Evolutionary conservation across 768 basidiomycete genomes (phyloP).

Genomic region (Clavulina sp.): DNA sequence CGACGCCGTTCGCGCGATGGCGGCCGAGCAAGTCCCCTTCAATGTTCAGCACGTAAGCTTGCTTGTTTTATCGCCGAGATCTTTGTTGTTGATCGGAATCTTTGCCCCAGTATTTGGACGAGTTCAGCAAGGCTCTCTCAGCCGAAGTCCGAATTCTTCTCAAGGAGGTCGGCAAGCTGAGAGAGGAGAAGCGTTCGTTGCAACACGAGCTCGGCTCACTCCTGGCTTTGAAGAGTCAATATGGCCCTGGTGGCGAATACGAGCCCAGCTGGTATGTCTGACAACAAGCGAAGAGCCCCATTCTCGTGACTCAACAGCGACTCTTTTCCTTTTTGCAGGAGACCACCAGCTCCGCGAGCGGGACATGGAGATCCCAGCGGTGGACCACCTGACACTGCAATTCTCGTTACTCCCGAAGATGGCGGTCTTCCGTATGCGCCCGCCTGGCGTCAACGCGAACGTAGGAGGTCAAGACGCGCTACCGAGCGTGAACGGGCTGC

Average conservation of each 20-base stretch:
- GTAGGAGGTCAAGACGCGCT: constrained; percentile 32
- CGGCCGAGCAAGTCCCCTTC: constrained; percentile 60
- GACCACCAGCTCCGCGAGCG: constrained; percentile 1
- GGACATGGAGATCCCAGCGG: background rate
- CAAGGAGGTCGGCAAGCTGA: constrained; percentile 65
- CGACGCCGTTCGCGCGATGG: constrained; percentile 48
- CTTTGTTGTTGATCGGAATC: constrained; percentile 4
- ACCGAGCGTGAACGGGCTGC: constrained; percentile 25
- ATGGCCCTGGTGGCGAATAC: constrained; percentile 73
- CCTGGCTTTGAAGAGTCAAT: constrained; percentile 51
- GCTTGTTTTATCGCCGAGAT: background rate
- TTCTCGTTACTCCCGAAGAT: constrained; percentile 24
- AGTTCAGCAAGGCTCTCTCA: constrained; percentile 73
- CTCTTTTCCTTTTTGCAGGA: constrained; percentile 1
- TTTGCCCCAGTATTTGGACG: constrained; percentile 42
- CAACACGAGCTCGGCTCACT: constrained; percentile 67
- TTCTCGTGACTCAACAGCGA: background rate
- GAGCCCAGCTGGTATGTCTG: constrained; percentile 49
- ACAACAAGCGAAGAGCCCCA: background rate
- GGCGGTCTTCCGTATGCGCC: constrained; percentile 31
- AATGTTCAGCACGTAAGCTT: constrained; percentile 55
- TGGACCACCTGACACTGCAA: background rate
- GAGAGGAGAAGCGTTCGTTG: constrained; percentile 57
- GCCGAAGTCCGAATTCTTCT: constrained; percentile 70
- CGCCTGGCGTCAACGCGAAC: constrained; percentile 48